A percentile compares a stretch with the other conserved stretches of the same genome.
phyloP scores from a whole-genome alignment of 352 stramenopile genomes.

The Phytophthora lateralis region DNA sequence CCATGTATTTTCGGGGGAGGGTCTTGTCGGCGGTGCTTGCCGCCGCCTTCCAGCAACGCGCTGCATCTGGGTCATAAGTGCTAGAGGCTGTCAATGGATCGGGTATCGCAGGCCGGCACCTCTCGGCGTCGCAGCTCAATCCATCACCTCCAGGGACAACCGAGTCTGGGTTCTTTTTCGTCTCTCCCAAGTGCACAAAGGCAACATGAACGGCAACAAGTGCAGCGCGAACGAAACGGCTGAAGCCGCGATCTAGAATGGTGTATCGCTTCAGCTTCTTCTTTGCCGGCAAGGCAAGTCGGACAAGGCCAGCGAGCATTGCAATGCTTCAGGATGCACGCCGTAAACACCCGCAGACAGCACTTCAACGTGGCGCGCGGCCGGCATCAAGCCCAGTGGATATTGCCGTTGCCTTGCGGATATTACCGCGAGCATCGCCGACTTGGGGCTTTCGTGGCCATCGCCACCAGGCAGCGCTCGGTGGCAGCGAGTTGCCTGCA shows the following conservation, averaged over 20 bases:
- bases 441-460: not conserved
- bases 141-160: not conserved
- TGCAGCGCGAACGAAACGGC: conserved; percentile 15
- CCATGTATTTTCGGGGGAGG: conserved; percentile 31
- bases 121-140: conserved; percentile 12
- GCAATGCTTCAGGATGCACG: conserved; percentile 26
- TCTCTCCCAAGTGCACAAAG: conserved; percentile 12
- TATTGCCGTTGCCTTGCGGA: conserved; percentile 8
- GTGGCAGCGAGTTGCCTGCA: not conserved
- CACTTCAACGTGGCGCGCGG: conserved; percentile 21
- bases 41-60: conserved; percentile 26
- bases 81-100: conserved; percentile 6
- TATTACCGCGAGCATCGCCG: not conserved
- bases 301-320: conserved; percentile 20
- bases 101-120: conserved; percentile 16
- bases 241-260: conserved; percentile 17
- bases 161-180: not conserved
- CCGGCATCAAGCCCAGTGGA: conserved; percentile 7
- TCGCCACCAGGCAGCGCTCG: too few relatives aligned
- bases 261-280: conserved; percentile 22
- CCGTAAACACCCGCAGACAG: conserved; percentile 18
- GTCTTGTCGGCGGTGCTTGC: conserved; percentile 25
- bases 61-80: conserved; percentile 23
- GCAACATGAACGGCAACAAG: not conserved
- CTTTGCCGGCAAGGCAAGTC: conserved; percentile 1